Evolutionary conservation across 306 rosid genomes (phyloP).

Genomic region (Rosa persica): DNA sequence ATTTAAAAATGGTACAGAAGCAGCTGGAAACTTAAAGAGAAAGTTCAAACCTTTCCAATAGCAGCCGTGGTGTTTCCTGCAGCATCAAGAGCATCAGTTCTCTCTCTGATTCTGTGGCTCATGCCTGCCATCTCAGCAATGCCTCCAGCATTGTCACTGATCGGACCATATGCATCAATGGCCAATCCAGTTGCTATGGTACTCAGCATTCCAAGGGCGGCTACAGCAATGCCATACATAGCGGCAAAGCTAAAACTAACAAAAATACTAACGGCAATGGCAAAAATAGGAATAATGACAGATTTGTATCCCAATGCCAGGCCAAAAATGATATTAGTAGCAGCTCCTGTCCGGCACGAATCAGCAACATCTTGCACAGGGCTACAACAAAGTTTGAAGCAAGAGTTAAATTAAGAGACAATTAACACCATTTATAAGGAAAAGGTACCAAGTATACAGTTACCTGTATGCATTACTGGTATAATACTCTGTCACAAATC

Average conservation of each 20-base stretch:
- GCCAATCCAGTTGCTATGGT: slow-evolving; percentile 97
- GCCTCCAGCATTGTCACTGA: slow-evolving; percentile 98
- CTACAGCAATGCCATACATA: slow-evolving; percentile 95
- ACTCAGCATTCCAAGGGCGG: slow-evolving; percentile 98
- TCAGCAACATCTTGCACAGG: slow-evolving; percentile 99
- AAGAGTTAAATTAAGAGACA: background rate
- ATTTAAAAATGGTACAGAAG: background rate
- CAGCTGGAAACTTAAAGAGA: background rate
- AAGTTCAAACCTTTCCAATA: slow-evolving; percentile 75
- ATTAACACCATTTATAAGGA: background rate
- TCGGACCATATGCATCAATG: slow-evolving; percentile 97
- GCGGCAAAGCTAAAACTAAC: slow-evolving; percentile 96
- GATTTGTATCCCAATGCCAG: slow-evolving; percentile 99
- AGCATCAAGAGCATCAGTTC: slow-evolving; percentile 98
- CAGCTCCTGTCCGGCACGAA: slow-evolving; percentile 98
- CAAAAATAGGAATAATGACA: slow-evolving; percentile 92
- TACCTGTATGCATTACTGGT: slow-evolving; percentile 98
- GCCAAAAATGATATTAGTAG: slow-evolving; percentile 95
- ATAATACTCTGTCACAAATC: slow-evolving; percentile 87
- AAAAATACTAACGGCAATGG: slow-evolving; percentile 84
- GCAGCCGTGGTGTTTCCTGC: slow-evolving; percentile 99
- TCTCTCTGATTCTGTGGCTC: slow-evolving; percentile 92
- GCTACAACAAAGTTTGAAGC: slow-evolving; percentile 41
- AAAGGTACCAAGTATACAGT: background rate
- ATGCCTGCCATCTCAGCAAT: slow-evolving; percentile 99